These are phyloP conservation scores for Cetradonia linearis DNA, from an alignment of 495 filamentous ascomycete genomes.

Conservation along the genomic window DNA sequence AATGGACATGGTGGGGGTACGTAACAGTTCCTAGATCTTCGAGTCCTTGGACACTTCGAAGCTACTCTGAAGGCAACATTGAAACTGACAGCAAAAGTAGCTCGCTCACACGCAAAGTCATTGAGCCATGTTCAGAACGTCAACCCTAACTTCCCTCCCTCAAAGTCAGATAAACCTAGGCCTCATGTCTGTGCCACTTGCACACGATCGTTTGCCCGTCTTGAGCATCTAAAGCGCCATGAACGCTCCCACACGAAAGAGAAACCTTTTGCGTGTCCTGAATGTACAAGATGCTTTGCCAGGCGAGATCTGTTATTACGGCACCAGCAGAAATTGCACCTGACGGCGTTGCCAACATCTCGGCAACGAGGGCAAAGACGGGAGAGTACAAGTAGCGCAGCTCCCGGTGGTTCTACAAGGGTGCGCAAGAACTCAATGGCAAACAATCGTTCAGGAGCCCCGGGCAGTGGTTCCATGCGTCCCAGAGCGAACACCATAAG, in stretches of 20 bases:
- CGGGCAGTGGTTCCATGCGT: constrained; percentile 54
- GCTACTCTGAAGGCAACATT: neutral
- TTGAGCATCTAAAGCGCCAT: constrained; percentile 97
- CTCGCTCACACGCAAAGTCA: constrained; percentile 22
- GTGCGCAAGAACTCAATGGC: constrained; percentile 90
- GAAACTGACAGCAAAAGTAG: constrained; percentile 9
- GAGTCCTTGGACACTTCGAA: neutral
- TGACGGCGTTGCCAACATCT: constrained; percentile 86
- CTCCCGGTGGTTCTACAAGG: constrained; percentile 52
- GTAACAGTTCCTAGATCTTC: neutral
- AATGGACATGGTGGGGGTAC: constrained; percentile 5
- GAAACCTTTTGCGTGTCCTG: constrained; percentile 96
- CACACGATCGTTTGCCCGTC: constrained; percentile 79
- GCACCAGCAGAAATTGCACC: constrained; percentile 97
- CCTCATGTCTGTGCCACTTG: constrained; percentile 94
- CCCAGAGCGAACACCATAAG: constrained; percentile 95
- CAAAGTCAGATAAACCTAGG: constrained; percentile 94
- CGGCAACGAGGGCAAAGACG: constrained; percentile 68
- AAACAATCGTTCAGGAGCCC: constrained; percentile 40
- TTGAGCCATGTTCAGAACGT: constrained; percentile 15
- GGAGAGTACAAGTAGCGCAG: constrained; percentile 72
- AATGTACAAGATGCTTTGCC: constrained; percentile 92
- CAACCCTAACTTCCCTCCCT: constrained; percentile 50
- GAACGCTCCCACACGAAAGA: constrained; percentile 98
- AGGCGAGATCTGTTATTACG: constrained; percentile 83